phyloP scores from a whole-genome alignment of 257 asterid genomes.

The Gardenia jasminoides region DNA sequence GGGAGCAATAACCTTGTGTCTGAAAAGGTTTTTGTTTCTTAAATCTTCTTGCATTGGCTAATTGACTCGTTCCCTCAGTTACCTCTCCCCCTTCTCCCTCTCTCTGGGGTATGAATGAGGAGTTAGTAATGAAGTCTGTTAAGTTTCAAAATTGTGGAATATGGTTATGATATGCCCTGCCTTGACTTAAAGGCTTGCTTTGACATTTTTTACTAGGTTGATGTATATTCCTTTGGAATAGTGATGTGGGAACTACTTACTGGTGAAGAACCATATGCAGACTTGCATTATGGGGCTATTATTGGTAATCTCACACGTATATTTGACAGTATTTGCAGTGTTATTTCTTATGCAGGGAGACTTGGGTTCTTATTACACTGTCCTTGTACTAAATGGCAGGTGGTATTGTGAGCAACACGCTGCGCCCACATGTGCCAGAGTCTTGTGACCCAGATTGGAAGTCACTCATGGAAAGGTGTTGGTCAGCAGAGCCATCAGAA shows the following conservation, averaged over 20 bases:
- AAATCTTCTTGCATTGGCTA: neutral
- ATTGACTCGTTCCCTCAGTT: neutral
- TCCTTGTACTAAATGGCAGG: constrained; percentile 35
- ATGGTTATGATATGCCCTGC: neutral
- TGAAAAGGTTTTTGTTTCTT: constrained; percentile 62
- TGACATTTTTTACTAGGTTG: constrained; percentile 53
- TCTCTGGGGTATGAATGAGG: neutral
- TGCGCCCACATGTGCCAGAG: constrained; percentile 89
- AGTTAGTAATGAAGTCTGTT: neutral
- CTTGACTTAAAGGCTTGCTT: constrained; percentile 5
- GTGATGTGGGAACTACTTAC: constrained; percentile 99
- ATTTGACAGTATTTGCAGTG: neutral
- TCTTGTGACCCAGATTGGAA: constrained; percentile 76
- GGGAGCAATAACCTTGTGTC: constrained; percentile 97
- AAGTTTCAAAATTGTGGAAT: neutral
- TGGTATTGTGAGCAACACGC: constrained; percentile 91
- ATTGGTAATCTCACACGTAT: constrained; percentile 47
- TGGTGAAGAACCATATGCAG: constrained; percentile 93
- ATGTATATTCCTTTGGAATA: constrained; percentile 89
- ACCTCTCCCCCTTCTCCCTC: too few relatives aligned
- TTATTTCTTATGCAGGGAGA: neutral
- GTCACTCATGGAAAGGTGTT: constrained; percentile 85
- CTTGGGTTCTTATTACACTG: neutral
- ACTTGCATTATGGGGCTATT: constrained; percentile 93
- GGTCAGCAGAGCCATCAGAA: constrained; percentile 90